These are phyloP conservation scores for Phytophthora niederhauseri DNA, from an alignment of 352 stramenopile species.

Conservation along the genomic window DNA sequence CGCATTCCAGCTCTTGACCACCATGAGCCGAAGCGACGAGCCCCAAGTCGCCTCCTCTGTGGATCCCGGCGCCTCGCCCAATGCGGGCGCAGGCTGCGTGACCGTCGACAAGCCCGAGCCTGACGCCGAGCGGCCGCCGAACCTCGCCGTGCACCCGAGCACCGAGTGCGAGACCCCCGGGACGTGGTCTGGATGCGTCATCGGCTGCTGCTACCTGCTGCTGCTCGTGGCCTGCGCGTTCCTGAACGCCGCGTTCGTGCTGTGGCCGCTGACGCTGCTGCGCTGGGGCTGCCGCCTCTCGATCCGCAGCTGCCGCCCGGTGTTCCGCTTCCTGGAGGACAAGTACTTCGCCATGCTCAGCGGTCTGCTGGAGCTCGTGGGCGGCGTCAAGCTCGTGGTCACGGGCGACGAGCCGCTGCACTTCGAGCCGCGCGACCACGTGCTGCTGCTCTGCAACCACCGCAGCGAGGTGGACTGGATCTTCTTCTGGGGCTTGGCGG, in stretches of 20 bases:
- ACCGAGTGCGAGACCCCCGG: constrained; percentile 49
- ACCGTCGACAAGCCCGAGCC: constrained; percentile 15
- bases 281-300: constrained; percentile 34
- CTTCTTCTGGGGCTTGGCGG: constrained; percentile 79
- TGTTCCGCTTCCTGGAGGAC: constrained; percentile 49
- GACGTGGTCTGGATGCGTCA: constrained; percentile 48
- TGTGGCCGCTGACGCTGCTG: constrained; percentile 62
- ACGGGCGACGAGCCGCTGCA: constrained; percentile 54
- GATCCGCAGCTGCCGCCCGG: constrained; percentile 29
- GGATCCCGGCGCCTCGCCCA: too few species aligned
- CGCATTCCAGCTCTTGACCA: not conserved
- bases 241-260: constrained; percentile 62
- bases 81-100: not conserved
- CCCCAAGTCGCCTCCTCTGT: not conserved
- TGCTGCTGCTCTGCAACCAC: constrained; percentile 79
- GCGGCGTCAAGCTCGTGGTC: constrained; percentile 64
- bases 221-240: not conserved
- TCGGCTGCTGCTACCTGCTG: constrained; percentile 31
- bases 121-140: constrained; percentile 30
- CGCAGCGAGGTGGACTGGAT: constrained; percentile 86
- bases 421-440: constrained; percentile 51
- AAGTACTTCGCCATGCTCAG: constrained; percentile 68
- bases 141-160: constrained; percentile 50
- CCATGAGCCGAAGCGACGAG: not conserved
- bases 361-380: constrained; percentile 60